These are phyloP conservation scores for Fusarium chlamydosporum DNA, from an alignment of 2,329 filamentous ascomycete genomes.

Conservation along the genomic window DNA sequence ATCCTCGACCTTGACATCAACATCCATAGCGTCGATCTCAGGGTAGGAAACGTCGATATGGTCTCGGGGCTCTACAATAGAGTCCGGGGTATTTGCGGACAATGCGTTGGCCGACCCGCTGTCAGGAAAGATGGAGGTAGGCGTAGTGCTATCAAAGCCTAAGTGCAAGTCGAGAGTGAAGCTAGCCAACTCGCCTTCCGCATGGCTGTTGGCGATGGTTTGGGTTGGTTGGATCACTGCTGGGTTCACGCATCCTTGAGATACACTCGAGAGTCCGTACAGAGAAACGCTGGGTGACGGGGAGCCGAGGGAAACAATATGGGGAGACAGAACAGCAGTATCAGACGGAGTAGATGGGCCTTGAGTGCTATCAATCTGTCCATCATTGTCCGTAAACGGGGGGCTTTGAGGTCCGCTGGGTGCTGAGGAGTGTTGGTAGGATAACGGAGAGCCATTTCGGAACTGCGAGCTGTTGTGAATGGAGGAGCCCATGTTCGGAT, in stretches of 20 bases:
- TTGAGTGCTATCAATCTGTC: conserved; percentile 30
- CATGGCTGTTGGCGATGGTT: not conserved
- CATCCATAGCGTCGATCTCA: conserved; percentile 23
- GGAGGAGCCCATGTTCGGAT: conserved; percentile 17
- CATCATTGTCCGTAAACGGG: conserved; percentile 36
- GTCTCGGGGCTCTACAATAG: conserved; percentile 6
- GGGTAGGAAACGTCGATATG: conserved; percentile 21
- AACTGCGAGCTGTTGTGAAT: conserved; percentile 8
- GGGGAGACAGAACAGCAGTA: conserved; percentile 26
- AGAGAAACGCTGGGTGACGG: conserved; percentile 31
- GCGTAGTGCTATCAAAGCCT: conserved; percentile 9
- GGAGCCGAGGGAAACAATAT: conserved; percentile 19
- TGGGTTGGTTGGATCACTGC: conserved; percentile 35
- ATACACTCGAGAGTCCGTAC: conserved; percentile 24
- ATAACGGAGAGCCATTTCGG: conserved; percentile 39
- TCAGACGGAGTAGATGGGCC: conserved; percentile 43
- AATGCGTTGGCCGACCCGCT: not conserved
- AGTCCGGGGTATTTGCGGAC: conserved; percentile 1
- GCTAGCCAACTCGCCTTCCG: conserved; percentile 1
- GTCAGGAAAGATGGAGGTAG: conserved; percentile 3
- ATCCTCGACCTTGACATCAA: conserved; percentile 12
- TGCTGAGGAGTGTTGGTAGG: conserved; percentile 37
- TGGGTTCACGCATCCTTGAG: conserved; percentile 39
- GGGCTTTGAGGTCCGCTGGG: conserved; percentile 42
- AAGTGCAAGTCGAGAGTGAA: conserved; percentile 18